Evolutionary conservation across 2,329 filamentous ascomycete species (phyloP).

Genomic region (Pezicula carpinea): DNA sequence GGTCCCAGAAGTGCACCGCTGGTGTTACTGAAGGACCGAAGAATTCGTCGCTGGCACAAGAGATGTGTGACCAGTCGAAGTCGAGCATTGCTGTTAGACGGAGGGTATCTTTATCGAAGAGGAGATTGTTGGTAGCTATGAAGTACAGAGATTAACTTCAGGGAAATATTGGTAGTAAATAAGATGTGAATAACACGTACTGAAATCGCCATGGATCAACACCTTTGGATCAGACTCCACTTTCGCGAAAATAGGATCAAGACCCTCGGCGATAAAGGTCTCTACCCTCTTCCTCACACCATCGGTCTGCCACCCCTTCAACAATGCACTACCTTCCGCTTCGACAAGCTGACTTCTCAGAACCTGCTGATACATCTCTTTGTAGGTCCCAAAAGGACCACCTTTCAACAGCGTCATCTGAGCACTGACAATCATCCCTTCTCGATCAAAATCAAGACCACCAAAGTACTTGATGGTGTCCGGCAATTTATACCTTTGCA

Average conservation of each 20-base stretch:
- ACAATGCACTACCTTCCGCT: constrained; percentile 25
- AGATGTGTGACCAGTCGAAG: constrained; percentile 24
- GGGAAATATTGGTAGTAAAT: neutral
- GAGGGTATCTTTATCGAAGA: constrained; percentile 21
- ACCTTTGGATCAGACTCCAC: constrained; percentile 13
- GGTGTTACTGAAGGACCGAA: constrained; percentile 21
- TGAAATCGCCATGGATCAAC: constrained; percentile 28
- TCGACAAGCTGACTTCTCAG: constrained; percentile 19
- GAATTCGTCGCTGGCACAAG: constrained; percentile 23
- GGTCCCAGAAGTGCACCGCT: constrained; percentile 22
- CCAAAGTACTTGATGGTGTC: constrained; percentile 27
- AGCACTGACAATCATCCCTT: constrained; percentile 27
- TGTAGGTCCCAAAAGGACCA: constrained; percentile 27
- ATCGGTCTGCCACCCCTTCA: constrained; percentile 29
- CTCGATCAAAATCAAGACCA: constrained; percentile 28
- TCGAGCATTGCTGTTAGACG: constrained; percentile 27
- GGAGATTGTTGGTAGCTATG: constrained; percentile 24
- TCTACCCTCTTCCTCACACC: constrained; percentile 26
- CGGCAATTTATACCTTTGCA: constrained; percentile 30
- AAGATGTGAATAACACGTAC: constrained; percentile 13
- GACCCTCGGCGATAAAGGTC: constrained; percentile 23
- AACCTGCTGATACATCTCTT: constrained; percentile 23
- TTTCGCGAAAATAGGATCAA: constrained; percentile 18
- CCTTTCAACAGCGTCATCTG: constrained; percentile 28
- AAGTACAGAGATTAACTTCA: constrained; percentile 1